phyloP scores from a whole-genome alignment of 2,329 filamentous ascomycete species.

The Fonsecaea pugnacius region DNA sequence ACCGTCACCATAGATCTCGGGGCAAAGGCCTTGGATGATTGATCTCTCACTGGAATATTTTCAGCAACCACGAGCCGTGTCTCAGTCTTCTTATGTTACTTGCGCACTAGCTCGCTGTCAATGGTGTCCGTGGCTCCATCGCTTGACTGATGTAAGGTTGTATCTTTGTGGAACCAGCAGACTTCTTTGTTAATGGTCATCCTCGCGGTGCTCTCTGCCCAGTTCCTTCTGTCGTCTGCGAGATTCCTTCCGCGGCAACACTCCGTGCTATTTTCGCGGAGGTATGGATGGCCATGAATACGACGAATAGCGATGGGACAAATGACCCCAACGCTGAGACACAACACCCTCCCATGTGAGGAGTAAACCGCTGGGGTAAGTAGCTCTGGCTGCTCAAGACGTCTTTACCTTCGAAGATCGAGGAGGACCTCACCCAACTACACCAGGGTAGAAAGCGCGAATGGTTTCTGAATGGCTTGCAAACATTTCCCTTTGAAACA shows the following conservation, averaged over 20 bases:
- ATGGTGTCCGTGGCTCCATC: background rate
- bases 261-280: slow-evolving; percentile 1
- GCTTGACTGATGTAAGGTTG: background rate
- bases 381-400: background rate
- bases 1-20: background rate
- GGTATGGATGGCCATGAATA: background rate
- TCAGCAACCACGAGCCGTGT: background rate
- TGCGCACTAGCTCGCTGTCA: background rate
- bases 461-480: background rate
- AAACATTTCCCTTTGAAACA: too few species aligned
- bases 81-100: background rate
- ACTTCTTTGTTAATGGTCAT: background rate
- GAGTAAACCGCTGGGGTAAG: background rate
- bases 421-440: background rate
- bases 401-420: background rate
- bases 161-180: background rate
- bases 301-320: background rate
- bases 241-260: background rate
- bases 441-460: background rate
- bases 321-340: background rate
- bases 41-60: background rate
- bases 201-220: background rate
- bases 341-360: background rate
- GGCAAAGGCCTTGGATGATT: background rate
- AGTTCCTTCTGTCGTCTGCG: background rate